These are phyloP conservation scores for Pyrrhoderma noxium DNA, from an alignment of 1,284 basidiomycete genomes.

Conservation along the genomic window DNA sequence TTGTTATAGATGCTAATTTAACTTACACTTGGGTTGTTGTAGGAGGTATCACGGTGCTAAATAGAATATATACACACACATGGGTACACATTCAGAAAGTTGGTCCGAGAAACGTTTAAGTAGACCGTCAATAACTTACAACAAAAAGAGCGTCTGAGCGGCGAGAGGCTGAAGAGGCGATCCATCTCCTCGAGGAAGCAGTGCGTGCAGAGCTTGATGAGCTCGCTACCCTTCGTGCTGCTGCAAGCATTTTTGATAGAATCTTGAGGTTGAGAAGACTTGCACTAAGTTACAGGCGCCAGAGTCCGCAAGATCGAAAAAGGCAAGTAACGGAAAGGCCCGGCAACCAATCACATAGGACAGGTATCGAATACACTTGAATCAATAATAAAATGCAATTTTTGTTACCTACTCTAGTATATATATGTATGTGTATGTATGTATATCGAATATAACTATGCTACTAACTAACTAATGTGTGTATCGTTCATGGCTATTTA, in stretches of 20 bases:
- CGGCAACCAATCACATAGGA: too few relatives aligned
- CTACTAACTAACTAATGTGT: too few relatives aligned
- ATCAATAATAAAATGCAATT: too few relatives aligned
- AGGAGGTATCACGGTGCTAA: slow-evolving; percentile 88
- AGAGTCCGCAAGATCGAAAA: too few relatives aligned
- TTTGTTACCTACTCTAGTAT: too few relatives aligned
- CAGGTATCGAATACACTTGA: too few relatives aligned
- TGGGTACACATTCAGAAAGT: too few relatives aligned
- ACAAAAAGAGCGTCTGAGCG: slow-evolving; percentile 56
- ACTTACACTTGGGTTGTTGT: slow-evolving; percentile 78
- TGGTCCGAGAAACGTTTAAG: slow-evolving; percentile 16
- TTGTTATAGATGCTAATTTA: slow-evolving; percentile 24
- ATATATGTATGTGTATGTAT: too few relatives aligned
- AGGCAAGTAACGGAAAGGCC: too few relatives aligned
- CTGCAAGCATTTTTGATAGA: slow-evolving; percentile 21
- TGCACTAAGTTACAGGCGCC: background rate
- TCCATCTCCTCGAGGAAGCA: slow-evolving; percentile 28
- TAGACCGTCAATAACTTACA: slow-evolving; percentile 34
- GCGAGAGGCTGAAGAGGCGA: slow-evolving; percentile 38
- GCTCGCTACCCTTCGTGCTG: slow-evolving; percentile 29
- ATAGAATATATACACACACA: too few relatives aligned
- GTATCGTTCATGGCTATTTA: background rate
- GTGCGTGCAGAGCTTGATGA: slow-evolving; percentile 22
- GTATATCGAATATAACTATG: too few relatives aligned
- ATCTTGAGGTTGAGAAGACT: background rate